These are phyloP conservation scores for Zangia roseola DNA, from an alignment of 768 basidiomycete species.

Conservation along the genomic window DNA sequence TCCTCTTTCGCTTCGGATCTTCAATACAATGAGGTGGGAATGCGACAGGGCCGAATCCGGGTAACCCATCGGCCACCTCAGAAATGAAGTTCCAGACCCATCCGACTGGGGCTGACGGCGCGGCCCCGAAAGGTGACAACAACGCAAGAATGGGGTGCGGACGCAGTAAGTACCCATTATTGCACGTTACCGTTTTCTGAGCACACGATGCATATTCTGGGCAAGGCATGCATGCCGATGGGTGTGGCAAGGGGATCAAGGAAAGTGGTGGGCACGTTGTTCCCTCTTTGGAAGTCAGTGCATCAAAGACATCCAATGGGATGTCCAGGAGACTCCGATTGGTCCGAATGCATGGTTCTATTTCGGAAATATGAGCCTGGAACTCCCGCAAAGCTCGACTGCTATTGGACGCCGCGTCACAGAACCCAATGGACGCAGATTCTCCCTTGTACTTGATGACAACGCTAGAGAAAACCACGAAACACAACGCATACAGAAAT, in stretches of 20 bases:
- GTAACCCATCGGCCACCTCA: conserved; percentile 60
- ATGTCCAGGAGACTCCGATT: conserved; percentile 49
- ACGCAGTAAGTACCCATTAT: conserved; percentile 62
- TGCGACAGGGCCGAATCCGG: conserved; percentile 73
- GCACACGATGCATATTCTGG: conserved; percentile 67
- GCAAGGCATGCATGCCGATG: conserved; percentile 69
- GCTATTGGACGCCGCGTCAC: conserved; percentile 60
- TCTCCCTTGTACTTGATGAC: conserved; percentile 58
- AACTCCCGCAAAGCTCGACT: conserved; percentile 55
- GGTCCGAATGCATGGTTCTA: conserved; percentile 55
- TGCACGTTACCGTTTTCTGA: conserved; percentile 58
- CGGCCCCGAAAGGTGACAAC: conserved; percentile 40
- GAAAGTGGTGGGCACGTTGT: conserved; percentile 54
- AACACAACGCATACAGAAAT: conserved; percentile 40
- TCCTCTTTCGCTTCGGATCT: conserved; percentile 70
- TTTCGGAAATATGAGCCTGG: conserved; percentile 43
- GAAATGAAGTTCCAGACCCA: conserved; percentile 48
- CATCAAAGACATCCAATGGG: conserved; percentile 26
- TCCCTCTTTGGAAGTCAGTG: conserved; percentile 29
- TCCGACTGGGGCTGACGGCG: conserved; percentile 39
- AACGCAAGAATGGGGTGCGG: conserved; percentile 56
- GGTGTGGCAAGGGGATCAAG: conserved; percentile 53
- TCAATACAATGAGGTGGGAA: conserved; percentile 74
- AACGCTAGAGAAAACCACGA: conserved; percentile 34
- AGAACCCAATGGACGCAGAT: conserved; percentile 74